Conservation (phyloP, 2,329 filamentous ascomycete species). For the Apiospora marii region DNA sequence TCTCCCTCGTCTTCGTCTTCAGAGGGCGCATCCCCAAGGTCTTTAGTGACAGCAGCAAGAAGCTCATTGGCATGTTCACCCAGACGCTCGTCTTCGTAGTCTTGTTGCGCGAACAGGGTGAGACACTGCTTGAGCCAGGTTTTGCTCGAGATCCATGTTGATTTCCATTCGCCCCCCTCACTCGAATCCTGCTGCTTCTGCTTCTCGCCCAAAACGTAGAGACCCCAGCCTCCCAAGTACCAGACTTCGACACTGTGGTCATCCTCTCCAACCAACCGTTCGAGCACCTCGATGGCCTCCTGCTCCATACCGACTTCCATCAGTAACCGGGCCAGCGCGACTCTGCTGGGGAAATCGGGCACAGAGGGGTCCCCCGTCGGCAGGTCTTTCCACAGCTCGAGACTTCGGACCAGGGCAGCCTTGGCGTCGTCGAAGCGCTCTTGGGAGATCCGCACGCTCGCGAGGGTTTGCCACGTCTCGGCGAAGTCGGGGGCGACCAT, state of each 20-base stretch:
- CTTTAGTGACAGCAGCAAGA: slow-evolving; percentile 67
- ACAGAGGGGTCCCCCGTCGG: slow-evolving; percentile 74
- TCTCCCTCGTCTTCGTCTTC: slow-evolving; percentile 64
- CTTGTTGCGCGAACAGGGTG: slow-evolving; percentile 77
- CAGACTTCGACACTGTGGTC: slow-evolving; percentile 95
- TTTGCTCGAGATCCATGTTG: slow-evolving; percentile 75
- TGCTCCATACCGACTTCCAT: slow-evolving; percentile 91
- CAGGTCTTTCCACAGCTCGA: slow-evolving; percentile 84
- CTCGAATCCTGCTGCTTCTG: slow-evolving; percentile 57
- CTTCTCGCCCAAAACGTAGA: slow-evolving; percentile 81
- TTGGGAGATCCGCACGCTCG: slow-evolving; percentile 93
- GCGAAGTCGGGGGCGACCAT: slow-evolving; percentile 81
- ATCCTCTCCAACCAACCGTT: slow-evolving; percentile 85
- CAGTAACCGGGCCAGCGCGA: slow-evolving; percentile 83
- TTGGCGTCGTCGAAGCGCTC: slow-evolving; percentile 78
- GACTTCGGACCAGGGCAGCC: slow-evolving; percentile 78
- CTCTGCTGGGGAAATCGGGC: slow-evolving; percentile 85
- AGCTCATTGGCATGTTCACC: slow-evolving; percentile 79
- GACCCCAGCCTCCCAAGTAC: slow-evolving; percentile 96
- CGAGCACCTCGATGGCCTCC: slow-evolving; percentile 84
- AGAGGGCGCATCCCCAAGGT: slow-evolving; percentile 67
- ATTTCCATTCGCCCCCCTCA: slow-evolving; percentile 61
- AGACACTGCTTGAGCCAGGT: slow-evolving; percentile 85
- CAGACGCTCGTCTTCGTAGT: slow-evolving; percentile 86
- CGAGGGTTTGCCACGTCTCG: slow-evolving; percentile 94